Conservation (phyloP, 257 asterid genomes). For the Salvia hispanica region DNA sequence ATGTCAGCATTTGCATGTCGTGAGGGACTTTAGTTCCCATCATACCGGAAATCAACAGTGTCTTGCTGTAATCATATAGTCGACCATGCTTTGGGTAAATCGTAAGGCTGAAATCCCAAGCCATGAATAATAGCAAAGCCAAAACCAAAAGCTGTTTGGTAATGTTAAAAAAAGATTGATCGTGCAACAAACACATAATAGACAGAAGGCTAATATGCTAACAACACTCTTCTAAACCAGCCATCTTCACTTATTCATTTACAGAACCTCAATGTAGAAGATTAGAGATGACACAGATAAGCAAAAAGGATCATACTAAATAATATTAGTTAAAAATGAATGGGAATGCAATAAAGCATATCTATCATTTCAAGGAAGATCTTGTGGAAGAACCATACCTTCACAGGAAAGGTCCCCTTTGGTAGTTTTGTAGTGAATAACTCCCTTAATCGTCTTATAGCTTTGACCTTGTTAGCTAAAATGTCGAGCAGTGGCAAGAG, state of each 20-base stretch:
- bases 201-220: background rate
- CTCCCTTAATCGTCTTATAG: constrained; percentile 84
- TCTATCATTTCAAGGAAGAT: constrained; percentile 12
- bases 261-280: constrained; percentile 5
- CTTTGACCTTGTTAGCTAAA: constrained; percentile 94
- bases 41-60: background rate
- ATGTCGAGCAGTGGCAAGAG: constrained; percentile 92
- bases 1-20: background rate
- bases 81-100: background rate
- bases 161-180: background rate
- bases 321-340: background rate
- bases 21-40: background rate
- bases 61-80: no score
- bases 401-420: constrained; percentile 86
- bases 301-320: background rate
- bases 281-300: background rate
- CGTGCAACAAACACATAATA: background rate
- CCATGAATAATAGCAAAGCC: constrained; percentile 1
- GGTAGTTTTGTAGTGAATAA: constrained; percentile 89
- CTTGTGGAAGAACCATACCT: constrained; percentile 51
- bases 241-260: constrained; percentile 13
- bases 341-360: constrained; percentile 18
- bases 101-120: background rate
- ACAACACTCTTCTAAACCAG: constrained; percentile 22
- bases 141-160: background rate